Conservation (phyloP, 441 rosid species). For the Kokia cookei region DNA sequence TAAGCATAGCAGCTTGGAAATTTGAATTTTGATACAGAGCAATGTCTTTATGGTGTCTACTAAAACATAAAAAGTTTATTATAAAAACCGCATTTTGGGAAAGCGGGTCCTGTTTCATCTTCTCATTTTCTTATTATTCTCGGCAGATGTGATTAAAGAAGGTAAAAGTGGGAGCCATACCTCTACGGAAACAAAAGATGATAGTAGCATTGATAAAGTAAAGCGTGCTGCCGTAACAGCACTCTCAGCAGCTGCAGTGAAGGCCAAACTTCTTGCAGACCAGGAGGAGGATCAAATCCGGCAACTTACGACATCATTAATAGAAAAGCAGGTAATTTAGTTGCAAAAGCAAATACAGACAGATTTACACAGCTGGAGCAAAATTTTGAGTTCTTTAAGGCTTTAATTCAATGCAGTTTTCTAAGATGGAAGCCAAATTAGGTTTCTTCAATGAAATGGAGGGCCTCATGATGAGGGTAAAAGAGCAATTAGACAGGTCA, state of each 20-base stretch:
- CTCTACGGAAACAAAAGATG: slow-evolving; percentile 39
- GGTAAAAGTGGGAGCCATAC: slow-evolving; percentile 35
- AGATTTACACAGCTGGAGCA: background rate
- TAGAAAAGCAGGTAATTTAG: slow-evolving; percentile 76
- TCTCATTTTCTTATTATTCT: slow-evolving; percentile 19
- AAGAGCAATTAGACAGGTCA: slow-evolving; percentile 87
- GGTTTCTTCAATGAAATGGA: slow-evolving; percentile 79
- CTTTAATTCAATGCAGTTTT: slow-evolving; percentile 43
- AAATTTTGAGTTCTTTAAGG: background rate
- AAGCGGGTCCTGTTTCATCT: background rate
- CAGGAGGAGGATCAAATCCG: too few relatives aligned
- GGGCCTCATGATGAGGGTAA: slow-evolving; percentile 53
- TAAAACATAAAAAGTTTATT: background rate
- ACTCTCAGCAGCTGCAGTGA: slow-evolving; percentile 80
- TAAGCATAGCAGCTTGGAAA: background rate
- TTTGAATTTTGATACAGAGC: background rate
- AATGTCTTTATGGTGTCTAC: background rate
- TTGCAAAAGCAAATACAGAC: background rate
- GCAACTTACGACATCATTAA: slow-evolving; percentile 41
- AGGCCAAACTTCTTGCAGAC: too few relatives aligned
- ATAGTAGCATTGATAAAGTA: slow-evolving; percentile 45
- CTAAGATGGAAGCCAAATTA: slow-evolving; percentile 77
- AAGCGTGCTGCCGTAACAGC: slow-evolving; percentile 75
- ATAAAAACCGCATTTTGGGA: background rate
- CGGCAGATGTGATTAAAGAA: slow-evolving; percentile 29